phyloP scores from a whole-genome alignment of 257 asterid species.

The Primulina huaijiensis region DNA sequence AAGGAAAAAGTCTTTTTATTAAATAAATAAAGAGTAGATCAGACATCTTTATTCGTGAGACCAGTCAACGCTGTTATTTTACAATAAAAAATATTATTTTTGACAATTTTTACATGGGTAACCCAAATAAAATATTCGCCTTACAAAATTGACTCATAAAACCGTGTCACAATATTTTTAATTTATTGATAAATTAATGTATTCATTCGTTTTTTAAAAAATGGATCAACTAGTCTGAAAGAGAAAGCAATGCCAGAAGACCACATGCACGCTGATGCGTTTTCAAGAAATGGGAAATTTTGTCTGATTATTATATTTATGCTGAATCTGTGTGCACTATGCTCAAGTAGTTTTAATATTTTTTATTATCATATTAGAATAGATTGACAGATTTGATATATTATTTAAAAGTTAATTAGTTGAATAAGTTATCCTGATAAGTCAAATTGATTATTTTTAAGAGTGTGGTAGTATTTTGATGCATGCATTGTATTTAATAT shows the following conservation, averaged over 20 bases:
- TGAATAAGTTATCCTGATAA: not conserved
- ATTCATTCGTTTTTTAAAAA: too few relatives aligned
- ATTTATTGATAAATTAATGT: not conserved
- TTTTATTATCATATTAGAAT: not conserved
- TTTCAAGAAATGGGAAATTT: not conserved
- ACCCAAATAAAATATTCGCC: too few relatives aligned
- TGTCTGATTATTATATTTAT: not conserved
- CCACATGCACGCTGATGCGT: not conserved
- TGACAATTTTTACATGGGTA: too few relatives aligned
- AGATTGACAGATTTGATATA: not conserved
- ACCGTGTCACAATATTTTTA: too few relatives aligned
- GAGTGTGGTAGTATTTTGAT: not conserved
- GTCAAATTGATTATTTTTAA: constrained; percentile 7
- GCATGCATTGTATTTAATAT: not conserved
- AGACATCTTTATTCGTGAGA: too few relatives aligned
- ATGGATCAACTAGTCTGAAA: not conserved
- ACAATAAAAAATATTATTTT: too few relatives aligned
- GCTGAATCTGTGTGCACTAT: not conserved
- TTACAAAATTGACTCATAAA: too few relatives aligned
- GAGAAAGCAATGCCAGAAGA: not conserved
- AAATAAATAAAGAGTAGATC: too few relatives aligned
- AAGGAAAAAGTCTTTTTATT: too few relatives aligned
- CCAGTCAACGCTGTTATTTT: too few relatives aligned
- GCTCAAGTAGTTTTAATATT: too few relatives aligned
- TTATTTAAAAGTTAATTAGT: too few relatives aligned